Percentiles rank a stretch among this genome's conserved stretches.
Conservation (phyloP, 345 rosid species). For the Durio zibethinus region DNA sequence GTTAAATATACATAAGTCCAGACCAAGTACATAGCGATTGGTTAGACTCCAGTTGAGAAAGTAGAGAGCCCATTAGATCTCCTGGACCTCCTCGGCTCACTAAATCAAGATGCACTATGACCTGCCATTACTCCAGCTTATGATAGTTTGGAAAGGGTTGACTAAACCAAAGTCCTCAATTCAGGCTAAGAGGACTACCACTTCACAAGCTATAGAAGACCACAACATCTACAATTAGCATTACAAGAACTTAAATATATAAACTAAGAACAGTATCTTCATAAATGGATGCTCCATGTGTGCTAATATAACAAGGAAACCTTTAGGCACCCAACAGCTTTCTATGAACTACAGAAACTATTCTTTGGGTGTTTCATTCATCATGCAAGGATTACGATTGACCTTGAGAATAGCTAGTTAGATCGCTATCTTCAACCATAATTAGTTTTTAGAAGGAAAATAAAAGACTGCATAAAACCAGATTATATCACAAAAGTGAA, state of each 20-base stretch:
- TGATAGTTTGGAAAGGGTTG: not conserved
- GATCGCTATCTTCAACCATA: not conserved
- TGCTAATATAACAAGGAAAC: not conserved
- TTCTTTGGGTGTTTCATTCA: not conserved
- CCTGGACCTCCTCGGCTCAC: not conserved
- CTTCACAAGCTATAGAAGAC: conserved; percentile 2
- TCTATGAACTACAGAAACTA: not conserved
- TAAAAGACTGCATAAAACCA: conserved; percentile 6
- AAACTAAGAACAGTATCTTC: not conserved
- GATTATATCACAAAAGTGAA: conserved; percentile 22
- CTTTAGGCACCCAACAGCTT: not conserved
- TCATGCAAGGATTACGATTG: not conserved
- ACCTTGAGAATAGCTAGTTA: not conserved
- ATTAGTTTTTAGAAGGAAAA: not conserved
- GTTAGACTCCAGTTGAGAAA: not conserved
- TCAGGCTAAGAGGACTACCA: not conserved
- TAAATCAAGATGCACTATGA: not conserved
- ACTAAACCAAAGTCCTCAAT: not conserved
- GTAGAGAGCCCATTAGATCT: not conserved
- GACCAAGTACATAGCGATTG: not conserved
- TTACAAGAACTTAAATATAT: not conserved
- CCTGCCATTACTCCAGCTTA: not conserved
- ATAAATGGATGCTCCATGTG: not conserved
- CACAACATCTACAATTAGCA: not conserved
- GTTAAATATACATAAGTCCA: not conserved